Base-by-base conservation (phyloP, 2,329 filamentous ascomycete species). In the Colletotrichum nymphaeae region DNA sequence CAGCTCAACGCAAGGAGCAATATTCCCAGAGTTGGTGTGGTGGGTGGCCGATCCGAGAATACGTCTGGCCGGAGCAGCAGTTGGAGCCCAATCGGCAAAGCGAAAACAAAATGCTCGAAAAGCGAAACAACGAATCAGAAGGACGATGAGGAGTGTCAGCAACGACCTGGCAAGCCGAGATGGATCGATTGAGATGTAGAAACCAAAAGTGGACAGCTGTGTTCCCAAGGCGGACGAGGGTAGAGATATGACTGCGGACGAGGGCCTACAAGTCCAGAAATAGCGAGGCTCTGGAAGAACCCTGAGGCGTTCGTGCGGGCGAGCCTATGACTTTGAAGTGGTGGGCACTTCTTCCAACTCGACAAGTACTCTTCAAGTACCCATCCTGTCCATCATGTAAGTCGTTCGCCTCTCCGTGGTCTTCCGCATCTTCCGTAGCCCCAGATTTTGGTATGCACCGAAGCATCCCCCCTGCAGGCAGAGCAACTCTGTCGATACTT, bases 331-430 rank as follows among this genome's bases (percentile, higher is more conserved):
- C 49, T 35, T 56, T 56, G 37, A 49, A 55, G 30, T 24, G 53
- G 30, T 42, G 53, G 42, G 42, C 26, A 16, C 42, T 64, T 64
- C n/a, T 56, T 11, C 35, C 63, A 67, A n/a, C n/a, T n/a, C 49
- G 35, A 37, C 30, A 73, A 52, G 67, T 73, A 73, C 67, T 59
- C n/a, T 9, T n/a, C 16, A 65, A 28, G 70, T 70, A 70, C 60
- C 46, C 11, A 7, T 67, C n/a, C 22, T 19, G 24, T 22, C 37
- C 7, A 3, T 19, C 35, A 28, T 24, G 37, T 55, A 46, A 32
- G 35, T 49, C 30, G 57, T 16, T 24, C 35, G 26, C 57, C 28
- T 49, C 42, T 19, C 42, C 8, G 24, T 60, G 37, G 26, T 60
- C 37, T 63, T 14, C 32, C 46, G 8, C 69, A 42, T n/a, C 26